phyloP scores from a whole-genome alignment of 208 protist genomes.

The Wallacemonas sp. region DNA sequence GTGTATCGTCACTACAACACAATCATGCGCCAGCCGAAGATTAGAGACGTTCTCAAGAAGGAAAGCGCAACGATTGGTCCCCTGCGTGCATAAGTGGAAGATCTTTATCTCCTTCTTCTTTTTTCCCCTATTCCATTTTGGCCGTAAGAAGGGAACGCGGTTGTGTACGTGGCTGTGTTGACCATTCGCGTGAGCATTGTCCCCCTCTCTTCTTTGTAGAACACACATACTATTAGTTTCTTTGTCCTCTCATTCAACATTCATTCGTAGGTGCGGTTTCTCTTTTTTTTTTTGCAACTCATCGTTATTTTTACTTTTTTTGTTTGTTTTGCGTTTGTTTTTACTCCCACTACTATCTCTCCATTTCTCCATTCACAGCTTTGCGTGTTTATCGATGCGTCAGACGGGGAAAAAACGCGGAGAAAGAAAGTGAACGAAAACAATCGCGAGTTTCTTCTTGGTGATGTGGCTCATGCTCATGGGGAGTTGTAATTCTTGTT shows the following conservation, averaged over 20 bases:
- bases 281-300: slow-evolving; percentile 1
- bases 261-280: not conserved
- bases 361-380: not conserved
- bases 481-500: no score
- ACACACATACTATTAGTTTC: not conserved
- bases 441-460: no score
- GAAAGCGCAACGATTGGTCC: slow-evolving; percentile 49
- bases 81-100: slow-evolving; percentile 18
- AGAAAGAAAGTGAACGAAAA: no score
- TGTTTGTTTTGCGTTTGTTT: slow-evolving; percentile 2
- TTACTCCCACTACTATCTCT: slow-evolving; percentile 7
- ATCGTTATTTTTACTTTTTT: slow-evolving; percentile 12
- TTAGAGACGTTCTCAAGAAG: slow-evolving; percentile 56
- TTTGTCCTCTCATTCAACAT: not conserved
- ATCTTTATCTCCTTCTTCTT: not conserved
- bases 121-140: not conserved
- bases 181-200: not conserved
- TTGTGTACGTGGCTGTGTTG: not conserved
- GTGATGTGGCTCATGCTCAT: no score
- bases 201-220: not conserved
- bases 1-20: slow-evolving; percentile 84
- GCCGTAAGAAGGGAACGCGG: no score
- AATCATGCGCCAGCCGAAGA: slow-evolving; percentile 72
- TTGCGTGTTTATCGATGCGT: not conserved
- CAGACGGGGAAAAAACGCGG: not conserved